Percentiles rank a stretch among this genome's conserved stretches.
Evolutionary conservation across 208 protist genomes (phyloP).

Genomic region (Leishmania major): DNA sequence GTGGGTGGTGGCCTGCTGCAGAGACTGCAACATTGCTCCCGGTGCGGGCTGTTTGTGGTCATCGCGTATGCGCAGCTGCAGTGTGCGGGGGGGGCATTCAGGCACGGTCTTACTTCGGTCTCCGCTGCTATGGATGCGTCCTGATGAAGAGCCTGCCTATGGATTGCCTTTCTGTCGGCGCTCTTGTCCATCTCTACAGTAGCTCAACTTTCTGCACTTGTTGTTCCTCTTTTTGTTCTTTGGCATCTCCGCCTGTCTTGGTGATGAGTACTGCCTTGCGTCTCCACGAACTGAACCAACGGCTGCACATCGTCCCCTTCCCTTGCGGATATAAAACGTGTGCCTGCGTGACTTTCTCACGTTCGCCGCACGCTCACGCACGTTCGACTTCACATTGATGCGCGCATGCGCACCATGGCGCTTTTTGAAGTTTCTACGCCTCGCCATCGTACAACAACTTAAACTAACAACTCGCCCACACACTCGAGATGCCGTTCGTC

Average conservation of each 20-base stretch:
- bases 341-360: background rate
- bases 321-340: background rate
- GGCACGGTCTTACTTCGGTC: background rate
- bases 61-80: background rate
- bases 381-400: background rate
- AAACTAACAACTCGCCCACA: background rate
- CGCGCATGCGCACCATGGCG: background rate
- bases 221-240: too few species aligned
- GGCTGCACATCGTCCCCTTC: background rate
- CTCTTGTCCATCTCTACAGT: background rate
- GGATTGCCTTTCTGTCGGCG: background rate
- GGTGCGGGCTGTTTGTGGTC: background rate
- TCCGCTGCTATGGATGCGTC: background rate
- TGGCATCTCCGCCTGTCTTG: background rate
- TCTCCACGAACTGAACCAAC: background rate
- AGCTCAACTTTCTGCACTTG: background rate
- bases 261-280: background rate
- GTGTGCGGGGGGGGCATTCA: background rate
- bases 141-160: background rate
- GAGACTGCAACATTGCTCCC: background rate
- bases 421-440: background rate
- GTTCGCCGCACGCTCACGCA: background rate
- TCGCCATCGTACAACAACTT: background rate
- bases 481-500: conserved; percentile 76
- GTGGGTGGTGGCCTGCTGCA: background rate